Evolutionary conservation across 768 basidiomycete species (phyloP), one percentile per base, ranked within the genome.

Genomic region (Agrocybe pediades): DNA sequence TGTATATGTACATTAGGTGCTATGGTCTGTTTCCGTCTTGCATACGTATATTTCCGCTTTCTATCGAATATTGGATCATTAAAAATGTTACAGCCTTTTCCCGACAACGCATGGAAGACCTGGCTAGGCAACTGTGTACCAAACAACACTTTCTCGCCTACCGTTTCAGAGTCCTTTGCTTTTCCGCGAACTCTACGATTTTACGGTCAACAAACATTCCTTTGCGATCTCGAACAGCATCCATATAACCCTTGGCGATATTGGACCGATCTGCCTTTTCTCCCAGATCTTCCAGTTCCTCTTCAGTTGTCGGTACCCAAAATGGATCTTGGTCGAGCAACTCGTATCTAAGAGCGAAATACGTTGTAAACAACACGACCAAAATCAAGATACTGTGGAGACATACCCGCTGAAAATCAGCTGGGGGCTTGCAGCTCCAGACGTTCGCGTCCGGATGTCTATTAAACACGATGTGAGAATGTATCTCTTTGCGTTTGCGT

Each of bases 351-450:
- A 17, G 20, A 3, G 5, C 20, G 45, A 42, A 41, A 52, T 57
- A 50, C 36, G 49, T 21, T 29, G 17, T 33, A 4, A 2, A 24
- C 51, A 25, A 58, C 24, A 41, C 13, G 47, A 15, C 23, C 25
- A 13, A 26, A 27, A 48, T 41, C 29, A 46, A 9, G n/a, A 42
- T 43, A 53, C 87, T 56, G 68, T n/a, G n/a, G n/a, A n/a, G n/a
- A n/a, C n/a, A n/a, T n/a, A 92, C 87, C 96, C 97, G 70, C 87
- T 90, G 74, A 99, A 99, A 58, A 99, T 92, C 19, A 99, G 79
- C 64, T 98, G 97, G 0, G 97, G 97, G 60, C 92, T 96, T 0
- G 97, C 97, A 3, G 96, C 96, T 2, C 97, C 97, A 0, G 96
- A 98, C 0, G 97, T 98, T 24, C 90, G 81, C 65, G 94, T 98